Base-by-base conservation (phyloP, 257 asterid genomes). In the Linderniella brevidens region DNA sequence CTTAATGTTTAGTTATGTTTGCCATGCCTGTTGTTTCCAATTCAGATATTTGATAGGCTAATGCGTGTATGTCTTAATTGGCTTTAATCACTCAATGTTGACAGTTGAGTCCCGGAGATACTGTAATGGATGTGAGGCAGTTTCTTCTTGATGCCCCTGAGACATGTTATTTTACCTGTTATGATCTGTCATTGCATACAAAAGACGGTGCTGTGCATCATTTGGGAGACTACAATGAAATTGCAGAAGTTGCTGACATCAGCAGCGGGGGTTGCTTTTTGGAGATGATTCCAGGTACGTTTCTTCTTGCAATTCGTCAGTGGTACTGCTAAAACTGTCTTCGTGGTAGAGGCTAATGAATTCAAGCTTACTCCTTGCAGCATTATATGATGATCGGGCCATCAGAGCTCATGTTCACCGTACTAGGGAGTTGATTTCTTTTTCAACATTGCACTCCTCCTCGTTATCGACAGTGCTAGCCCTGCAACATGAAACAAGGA, bases 51-150 rank as follows among this genome's bases (percentile, higher is more conserved):
- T 36, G 37, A 46, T 2, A 46, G 32, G 32, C 32, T 25, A 25
- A 25, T 25, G 32, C 32, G 32, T 6, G 32, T 25, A 25, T 25
- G 32, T 6, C 3, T 25, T 25, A 25, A 25, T 25, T 25, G 32
- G 13, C 9, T 15, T 13, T 15, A 15, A 15, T 47, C n/a, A 35
- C 41, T 51, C 49, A 46, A 39, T 53, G n/a, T 37, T 56, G 58
- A 63, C 88, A 90, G 99, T 70, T 90, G 73, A 85, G 93, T 59
- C 99, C 99, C 39, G 93, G 92, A 58, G 99, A 90, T 77, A 78
- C 96, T 45, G 96, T 81, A 9, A 79, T 85, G 94, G 99, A 90
- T 58, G 93, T 90, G 58, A 74, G 93, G 53, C 99, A 81, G 71
- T 86, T 85, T 85, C 94, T 90, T 68, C 86, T 81, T 53, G 96